A percentile compares a stretch with the other conserved stretches of the same genome.
Evolutionary conservation across 1,139 yeast genomes (phyloP).

Genomic region (Candida neerlandica): DNA sequence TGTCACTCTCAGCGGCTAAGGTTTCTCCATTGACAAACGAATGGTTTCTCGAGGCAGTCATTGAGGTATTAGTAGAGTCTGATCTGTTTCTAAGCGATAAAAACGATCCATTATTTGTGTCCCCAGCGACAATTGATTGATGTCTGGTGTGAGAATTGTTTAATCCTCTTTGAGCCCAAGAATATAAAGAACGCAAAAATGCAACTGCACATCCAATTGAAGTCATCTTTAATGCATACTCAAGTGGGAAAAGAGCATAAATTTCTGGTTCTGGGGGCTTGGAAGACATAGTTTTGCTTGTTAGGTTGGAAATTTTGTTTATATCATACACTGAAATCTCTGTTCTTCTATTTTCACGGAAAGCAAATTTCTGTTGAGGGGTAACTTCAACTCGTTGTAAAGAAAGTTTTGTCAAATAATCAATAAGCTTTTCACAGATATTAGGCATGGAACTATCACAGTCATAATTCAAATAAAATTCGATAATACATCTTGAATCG

Average conservation of each 20-base stretch:
- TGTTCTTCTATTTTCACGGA: slow-evolving; percentile 59
- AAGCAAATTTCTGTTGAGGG: slow-evolving; percentile 66
- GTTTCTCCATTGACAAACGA: slow-evolving; percentile 32
- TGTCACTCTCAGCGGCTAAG: slow-evolving; percentile 51
- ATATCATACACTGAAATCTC: slow-evolving; percentile 77
- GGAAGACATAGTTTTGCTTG: slow-evolving; percentile 65
- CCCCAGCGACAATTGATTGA: slow-evolving; percentile 5
- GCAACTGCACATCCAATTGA: slow-evolving; percentile 82
- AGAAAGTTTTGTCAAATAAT: slow-evolving; percentile 74
- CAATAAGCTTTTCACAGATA: slow-evolving; percentile 79
- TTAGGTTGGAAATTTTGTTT: slow-evolving; percentile 70
- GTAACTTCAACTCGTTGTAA: slow-evolving; percentile 73
- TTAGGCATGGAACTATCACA: slow-evolving; percentile 87
- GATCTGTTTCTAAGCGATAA: slow-evolving; percentile 40
- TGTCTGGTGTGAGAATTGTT: slow-evolving; percentile 8
- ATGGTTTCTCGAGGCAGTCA: slow-evolving; percentile 33
- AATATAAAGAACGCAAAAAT: slow-evolving; percentile 73
- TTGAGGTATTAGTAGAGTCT: slow-evolving; percentile 39
- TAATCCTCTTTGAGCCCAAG: slow-evolving; percentile 86
- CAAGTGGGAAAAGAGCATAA: slow-evolving; percentile 62
- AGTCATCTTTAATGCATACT: slow-evolving; percentile 80
- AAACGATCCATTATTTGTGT: slow-evolving; percentile 20
- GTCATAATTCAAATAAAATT: slow-evolving; percentile 91
- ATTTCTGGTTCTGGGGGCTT: slow-evolving; percentile 66
- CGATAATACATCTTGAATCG: slow-evolving; percentile 90